phyloP scores from a whole-genome alignment of 2,329 filamentous ascomycete genomes.

The Trichoderma endophyticum region DNA sequence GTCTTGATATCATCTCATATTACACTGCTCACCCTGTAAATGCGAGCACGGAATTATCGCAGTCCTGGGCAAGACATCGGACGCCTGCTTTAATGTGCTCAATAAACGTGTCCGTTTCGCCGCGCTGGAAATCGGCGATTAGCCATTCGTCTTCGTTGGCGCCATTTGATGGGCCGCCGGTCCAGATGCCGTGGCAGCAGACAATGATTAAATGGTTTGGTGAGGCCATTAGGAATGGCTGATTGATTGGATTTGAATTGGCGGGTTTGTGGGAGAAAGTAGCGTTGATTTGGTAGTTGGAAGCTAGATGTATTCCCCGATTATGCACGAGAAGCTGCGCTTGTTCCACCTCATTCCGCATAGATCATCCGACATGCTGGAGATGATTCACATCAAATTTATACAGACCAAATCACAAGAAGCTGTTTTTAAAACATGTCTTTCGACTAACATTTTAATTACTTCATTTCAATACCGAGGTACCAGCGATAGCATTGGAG shows the following conservation, averaged over 20 bases:
- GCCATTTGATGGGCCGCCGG: slow-evolving; percentile 53
- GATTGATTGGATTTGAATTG: not conserved
- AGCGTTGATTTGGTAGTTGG: not conserved
- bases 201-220: slow-evolving; percentile 67
- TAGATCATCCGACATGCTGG: not conserved
- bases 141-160: slow-evolving; percentile 62
- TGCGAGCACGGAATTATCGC: slow-evolving; percentile 50
- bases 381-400: not conserved
- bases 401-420: not conserved
- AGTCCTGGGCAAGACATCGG: slow-evolving; percentile 45
- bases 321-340: not conserved
- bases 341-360: not conserved
- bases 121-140: slow-evolving; percentile 72
- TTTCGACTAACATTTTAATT: not conserved
- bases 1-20: not conserved
- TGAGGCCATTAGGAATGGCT: not conserved
- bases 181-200: slow-evolving; percentile 81
- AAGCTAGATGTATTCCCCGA: not conserved
- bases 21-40: slow-evolving; percentile 63
- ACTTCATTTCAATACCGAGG: not conserved
- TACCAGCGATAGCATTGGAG: not conserved
- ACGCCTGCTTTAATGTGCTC: slow-evolving; percentile 68
- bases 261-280: not conserved
- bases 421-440: not conserved
- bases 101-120: slow-evolving; percentile 78